These are phyloP conservation scores for Penicillium sclerotigenum DNA, from an alignment of 2,329 filamentous ascomycete genomes.

Conservation along the genomic window DNA sequence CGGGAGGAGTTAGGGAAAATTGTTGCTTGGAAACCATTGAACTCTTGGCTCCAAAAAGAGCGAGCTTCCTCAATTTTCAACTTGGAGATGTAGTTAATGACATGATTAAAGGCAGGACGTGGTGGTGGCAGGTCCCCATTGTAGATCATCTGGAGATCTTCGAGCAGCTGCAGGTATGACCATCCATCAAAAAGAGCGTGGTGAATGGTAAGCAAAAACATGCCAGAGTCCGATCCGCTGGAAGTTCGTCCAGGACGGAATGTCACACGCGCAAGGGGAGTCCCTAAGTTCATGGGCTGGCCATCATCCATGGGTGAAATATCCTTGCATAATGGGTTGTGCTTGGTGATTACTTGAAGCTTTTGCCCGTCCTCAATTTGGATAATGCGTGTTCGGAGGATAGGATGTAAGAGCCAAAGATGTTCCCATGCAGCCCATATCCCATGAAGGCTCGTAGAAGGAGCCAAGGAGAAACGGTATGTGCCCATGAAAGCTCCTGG, in stretches of 20 bases:
- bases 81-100: not conserved
- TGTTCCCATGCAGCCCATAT: constrained; percentile 1
- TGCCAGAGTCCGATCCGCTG: not conserved
- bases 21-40: not conserved
- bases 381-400: constrained; percentile 2
- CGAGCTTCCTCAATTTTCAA: not conserved
- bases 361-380: constrained; percentile 10
- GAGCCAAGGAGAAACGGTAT: constrained; percentile 1
- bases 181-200: constrained; percentile 45
- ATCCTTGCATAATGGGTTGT: not conserved
- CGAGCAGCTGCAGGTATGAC: constrained; percentile 17
- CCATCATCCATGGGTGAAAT: not conserved
- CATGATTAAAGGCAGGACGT: not conserved
- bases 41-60: not conserved
- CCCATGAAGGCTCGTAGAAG: not conserved
- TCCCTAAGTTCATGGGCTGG: not conserved
- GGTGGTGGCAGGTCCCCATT: not conserved
- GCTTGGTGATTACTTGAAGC: constrained; percentile 1
- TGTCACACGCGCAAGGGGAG: not conserved
- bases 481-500: constrained; percentile 3
- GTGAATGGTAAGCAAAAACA: constrained; percentile 42
- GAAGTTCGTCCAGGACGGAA: not conserved
- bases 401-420: constrained; percentile 4
- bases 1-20: not conserved
- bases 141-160: constrained; percentile 9